phyloP scores from a whole-genome alignment of 108 stramenopile genomes.

The Epithemia pelagica region DNA sequence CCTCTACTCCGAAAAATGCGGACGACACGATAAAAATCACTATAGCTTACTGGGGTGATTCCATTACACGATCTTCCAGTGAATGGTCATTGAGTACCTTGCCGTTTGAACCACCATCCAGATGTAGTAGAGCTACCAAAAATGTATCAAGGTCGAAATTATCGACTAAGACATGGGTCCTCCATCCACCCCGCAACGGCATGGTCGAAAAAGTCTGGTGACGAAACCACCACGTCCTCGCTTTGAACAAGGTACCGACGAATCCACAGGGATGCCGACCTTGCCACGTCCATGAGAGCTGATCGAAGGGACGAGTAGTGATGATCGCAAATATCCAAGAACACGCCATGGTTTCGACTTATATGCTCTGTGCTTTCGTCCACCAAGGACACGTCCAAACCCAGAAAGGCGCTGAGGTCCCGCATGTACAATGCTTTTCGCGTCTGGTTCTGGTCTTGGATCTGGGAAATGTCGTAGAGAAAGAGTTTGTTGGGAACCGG shows the following conservation, averaged over 20 bases:
- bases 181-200: neutral
- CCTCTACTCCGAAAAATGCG: too few relatives aligned
- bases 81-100: too few relatives aligned
- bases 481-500: slow-evolving; percentile 24
- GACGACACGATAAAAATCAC: too few relatives aligned
- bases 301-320: slow-evolving; percentile 15
- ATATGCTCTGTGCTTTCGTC: neutral
- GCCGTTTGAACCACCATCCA: too few relatives aligned
- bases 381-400: slow-evolving; percentile 4
- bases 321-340: slow-evolving; percentile 34
- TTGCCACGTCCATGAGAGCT: slow-evolving; percentile 27
- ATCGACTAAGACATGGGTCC: neutral
- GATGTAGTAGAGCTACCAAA: too few relatives aligned
- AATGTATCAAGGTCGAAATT: neutral
- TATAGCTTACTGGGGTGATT: too few relatives aligned
- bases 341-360: neutral
- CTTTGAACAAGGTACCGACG: slow-evolving; percentile 29
- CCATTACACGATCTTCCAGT: too few relatives aligned
- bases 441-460: slow-evolving; percentile 8
- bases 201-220: slow-evolving; percentile 1
- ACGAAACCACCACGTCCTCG: slow-evolving; percentile 25
- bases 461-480: slow-evolving; percentile 15
- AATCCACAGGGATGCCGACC: slow-evolving; percentile 32
- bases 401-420: slow-evolving; percentile 21
- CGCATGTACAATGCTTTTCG: slow-evolving; percentile 6